phyloP scores from a whole-genome alignment of 805 yeast species.

The Candida stauntonica region DNA sequence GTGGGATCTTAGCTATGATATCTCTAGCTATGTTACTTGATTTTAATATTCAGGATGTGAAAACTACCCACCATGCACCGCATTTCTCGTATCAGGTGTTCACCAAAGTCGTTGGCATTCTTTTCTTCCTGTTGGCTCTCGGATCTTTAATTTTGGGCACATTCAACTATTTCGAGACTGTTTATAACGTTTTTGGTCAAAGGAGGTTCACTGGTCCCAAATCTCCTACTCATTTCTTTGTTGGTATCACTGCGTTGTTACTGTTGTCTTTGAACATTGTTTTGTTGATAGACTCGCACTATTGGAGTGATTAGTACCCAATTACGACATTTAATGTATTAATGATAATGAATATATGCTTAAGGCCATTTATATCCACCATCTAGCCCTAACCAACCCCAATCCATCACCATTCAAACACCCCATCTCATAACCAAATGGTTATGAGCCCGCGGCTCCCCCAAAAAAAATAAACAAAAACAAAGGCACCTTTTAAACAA shows the following conservation, averaged over 20 bases:
- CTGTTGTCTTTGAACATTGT: conserved; percentile 17
- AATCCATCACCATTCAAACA: no score
- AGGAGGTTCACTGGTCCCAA: conserved; percentile 11
- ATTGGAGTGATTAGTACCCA: conserved; percentile 5
- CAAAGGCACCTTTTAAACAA: neutral
- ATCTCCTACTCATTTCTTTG: conserved; percentile 12
- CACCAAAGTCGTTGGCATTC: conserved; percentile 12
- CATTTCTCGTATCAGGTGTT: conserved; percentile 7
- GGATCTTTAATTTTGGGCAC: conserved; percentile 15
- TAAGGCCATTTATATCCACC: no score
- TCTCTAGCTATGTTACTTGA: conserved; percentile 22
- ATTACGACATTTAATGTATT: no score
- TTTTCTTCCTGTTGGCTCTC: conserved; percentile 14
- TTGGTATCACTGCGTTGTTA: conserved; percentile 6
- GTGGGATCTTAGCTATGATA: conserved; percentile 17
- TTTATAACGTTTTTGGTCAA: conserved; percentile 16
- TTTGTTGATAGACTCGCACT: conserved; percentile 14
- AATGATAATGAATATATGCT: no score
- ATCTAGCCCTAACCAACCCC: no score
- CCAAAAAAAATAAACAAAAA: conserved; percentile 2
- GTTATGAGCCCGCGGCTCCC: no score
- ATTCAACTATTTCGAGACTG: conserved; percentile 21
- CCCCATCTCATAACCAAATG: no score
- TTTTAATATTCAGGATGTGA: conserved; percentile 10
- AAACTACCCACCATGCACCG: conserved; percentile 3